Base-by-base conservation (phyloP, 495 filamentous ascomycete species). In the Aspergillus saccharolyticus region DNA sequence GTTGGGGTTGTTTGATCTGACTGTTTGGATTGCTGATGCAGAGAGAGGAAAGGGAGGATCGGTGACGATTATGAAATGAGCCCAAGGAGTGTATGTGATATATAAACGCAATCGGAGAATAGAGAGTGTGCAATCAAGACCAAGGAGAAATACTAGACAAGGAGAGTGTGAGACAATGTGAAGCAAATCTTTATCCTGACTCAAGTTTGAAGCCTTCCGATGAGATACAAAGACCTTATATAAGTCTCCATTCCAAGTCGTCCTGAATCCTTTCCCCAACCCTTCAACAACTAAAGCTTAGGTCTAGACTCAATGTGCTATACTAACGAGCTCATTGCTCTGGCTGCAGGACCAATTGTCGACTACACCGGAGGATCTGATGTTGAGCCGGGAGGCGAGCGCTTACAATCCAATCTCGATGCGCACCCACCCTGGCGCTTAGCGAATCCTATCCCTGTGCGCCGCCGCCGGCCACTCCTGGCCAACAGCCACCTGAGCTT, bases 391-490 rank as follows among this genome's bases (percentile, higher is more conserved):
- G 21, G 47, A 50, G 30, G 47, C 24, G 47, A 50, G 47, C 47
- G 47, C 47, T 50, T 50, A 28, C 22, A 33, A 15, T 30, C 25
- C 25, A 30, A 30, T 39, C 33, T 39, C 42, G 21, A 20, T 18
- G 1, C 17, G 18, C 19, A 57, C 55, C 70, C 68, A 71, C 70
- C 49, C 25, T 54, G 64, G 69, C 70, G 70, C 69, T 62, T 73
- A 64, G 59, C 62, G 53, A 19, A 14, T 5, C 15, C 50, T 53
- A 58, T 44, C 61, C 60, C 55, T 54, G 48, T 52, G 61, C n/a
- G n/a, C n/a, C n/a, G 9, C 42, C 55, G 57, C 24, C 60, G 65
- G 58, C 50, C 51, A 48, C 49, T 69, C 60, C 63, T 63, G 66
- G 61, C 72, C 72, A 73, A 65, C 65, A 62, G 54, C 58, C 64